Percentiles rank a stretch among this genome's conserved stretches.
Conservation (phyloP, 345 rosid species). For the Eucalyptus curtisii region DNA sequence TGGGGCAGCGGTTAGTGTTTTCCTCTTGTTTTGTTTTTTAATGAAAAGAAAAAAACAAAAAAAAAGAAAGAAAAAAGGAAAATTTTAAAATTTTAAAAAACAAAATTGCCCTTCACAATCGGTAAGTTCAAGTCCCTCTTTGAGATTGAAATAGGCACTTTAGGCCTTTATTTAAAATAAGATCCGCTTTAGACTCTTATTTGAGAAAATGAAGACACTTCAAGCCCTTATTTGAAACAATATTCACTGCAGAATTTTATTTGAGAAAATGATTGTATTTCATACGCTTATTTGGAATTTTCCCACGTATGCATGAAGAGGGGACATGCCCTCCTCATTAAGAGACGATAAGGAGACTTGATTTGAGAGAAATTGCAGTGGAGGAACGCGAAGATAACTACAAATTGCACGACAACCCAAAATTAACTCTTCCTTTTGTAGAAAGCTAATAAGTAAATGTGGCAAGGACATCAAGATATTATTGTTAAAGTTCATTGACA, state of each 20-base stretch:
- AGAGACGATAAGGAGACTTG: background rate
- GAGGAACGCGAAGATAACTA: background rate
- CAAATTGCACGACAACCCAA: background rate
- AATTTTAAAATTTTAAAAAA: too few relatives aligned
- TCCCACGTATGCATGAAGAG: background rate
- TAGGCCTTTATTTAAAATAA: too few relatives aligned
- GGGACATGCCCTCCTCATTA: background rate
- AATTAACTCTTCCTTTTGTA: background rate
- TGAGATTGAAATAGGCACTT: too few relatives aligned
- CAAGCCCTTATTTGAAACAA: accelerated
- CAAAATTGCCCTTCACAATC: too few relatives aligned
- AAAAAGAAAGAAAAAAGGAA: accelerated
- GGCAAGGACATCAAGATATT: background rate
- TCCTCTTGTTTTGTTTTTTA: too few relatives aligned
- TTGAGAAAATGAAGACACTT: accelerated
- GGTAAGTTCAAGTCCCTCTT: accelerated
- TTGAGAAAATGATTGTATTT: too few relatives aligned
- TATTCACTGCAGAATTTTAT: accelerated
- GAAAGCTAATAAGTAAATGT: background rate
- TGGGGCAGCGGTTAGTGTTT: accelerated
- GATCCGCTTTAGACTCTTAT: accelerated
- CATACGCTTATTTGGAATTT: accelerated
- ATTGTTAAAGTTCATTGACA: background rate
- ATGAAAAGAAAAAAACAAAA: too few relatives aligned
- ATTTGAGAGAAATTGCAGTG: too few relatives aligned